phyloP scores from a whole-genome alignment of 768 basidiomycete genomes.

The Trametes villosa region DNA sequence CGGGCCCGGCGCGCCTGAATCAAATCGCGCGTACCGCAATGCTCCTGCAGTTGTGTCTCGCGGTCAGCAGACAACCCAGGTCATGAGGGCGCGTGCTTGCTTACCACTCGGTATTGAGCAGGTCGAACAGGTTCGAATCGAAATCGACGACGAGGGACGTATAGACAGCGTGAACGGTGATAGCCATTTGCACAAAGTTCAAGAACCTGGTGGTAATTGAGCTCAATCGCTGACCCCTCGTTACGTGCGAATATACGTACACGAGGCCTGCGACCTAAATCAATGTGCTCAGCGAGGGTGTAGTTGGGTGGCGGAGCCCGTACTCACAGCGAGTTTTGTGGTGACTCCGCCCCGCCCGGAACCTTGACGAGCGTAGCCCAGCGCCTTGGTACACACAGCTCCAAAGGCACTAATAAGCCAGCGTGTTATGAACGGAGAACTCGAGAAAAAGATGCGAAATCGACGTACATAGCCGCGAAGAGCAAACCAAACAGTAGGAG shows the following conservation, averaged over 20 bases:
- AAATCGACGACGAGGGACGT: conserved; percentile 1
- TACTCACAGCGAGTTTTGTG: conserved; percentile 1
- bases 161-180: conserved; percentile 3
- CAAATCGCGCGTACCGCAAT: conserved; percentile 7
- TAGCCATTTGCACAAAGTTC: conserved; percentile 8
- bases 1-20: too few relatives aligned
- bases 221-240: background rate
- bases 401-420: conserved; percentile 6
- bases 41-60: conserved; percentile 1
- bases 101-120: conserved; percentile 1
- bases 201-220: background rate
- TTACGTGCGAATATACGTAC: background rate
- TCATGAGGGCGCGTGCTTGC: background rate
- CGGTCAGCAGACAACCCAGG: too few relatives aligned
- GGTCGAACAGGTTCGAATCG: background rate
- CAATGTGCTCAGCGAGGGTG: background rate
- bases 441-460: background rate
- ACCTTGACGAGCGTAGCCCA: background rate
- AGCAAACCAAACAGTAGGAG: conserved; percentile 9
- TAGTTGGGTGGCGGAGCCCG: background rate
- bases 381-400: conserved; percentile 2
- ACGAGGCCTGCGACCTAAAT: conserved; percentile 4
- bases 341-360: background rate
- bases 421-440: too few relatives aligned
- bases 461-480: conserved; percentile 8